Evolutionary conservation across 2,329 filamentous ascomycete species (phyloP).

Genomic region (Cadophora luteo-olivacea): DNA sequence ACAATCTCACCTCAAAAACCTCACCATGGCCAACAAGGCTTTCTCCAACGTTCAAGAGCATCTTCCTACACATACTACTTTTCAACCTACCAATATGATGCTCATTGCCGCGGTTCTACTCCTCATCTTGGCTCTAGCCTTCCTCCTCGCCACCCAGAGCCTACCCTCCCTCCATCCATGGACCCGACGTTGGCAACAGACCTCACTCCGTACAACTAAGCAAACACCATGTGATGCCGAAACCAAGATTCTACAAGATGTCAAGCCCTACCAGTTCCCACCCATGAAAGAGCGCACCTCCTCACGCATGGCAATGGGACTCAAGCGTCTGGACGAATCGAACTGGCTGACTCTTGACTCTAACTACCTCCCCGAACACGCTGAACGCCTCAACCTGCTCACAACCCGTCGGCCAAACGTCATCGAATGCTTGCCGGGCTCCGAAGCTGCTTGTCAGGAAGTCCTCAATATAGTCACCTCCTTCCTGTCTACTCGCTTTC

Average conservation of each 20-base stretch:
- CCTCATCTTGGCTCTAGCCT: conserved; percentile 15
- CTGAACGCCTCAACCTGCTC: conserved; percentile 50
- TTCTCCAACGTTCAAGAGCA: conserved; percentile 8
- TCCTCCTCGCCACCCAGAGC: conserved; percentile 18
- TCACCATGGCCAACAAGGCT: conserved; percentile 19
- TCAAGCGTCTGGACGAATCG: conserved; percentile 51
- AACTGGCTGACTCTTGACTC: conserved; percentile 58
- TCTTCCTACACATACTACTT: background rate
- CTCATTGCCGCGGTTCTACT: conserved; percentile 15
- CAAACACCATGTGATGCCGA: conserved; percentile 16
- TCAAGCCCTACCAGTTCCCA: conserved; percentile 36
- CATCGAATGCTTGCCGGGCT: conserved; percentile 52
- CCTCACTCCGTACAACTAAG: conserved; percentile 10
- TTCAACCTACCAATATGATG: conserved; percentile 9
- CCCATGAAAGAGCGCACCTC: conserved; percentile 31
- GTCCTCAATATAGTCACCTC: conserved; percentile 52
- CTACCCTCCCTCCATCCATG: conserved; percentile 12
- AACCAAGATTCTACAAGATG: conserved; percentile 27
- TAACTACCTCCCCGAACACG: conserved; percentile 52
- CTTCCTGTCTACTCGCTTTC: conserved; percentile 53
- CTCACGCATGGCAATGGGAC: conserved; percentile 52
- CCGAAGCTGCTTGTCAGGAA: conserved; percentile 53
- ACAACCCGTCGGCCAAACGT: conserved; percentile 48
- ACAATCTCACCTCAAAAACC: conserved; percentile 6
- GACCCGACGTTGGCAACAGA: conserved; percentile 11